A percentile compares a stretch with the other conserved stretches of the same genome.
These are phyloP conservation scores for Septoria petroselini DNA, from an alignment of 2,329 filamentous ascomycete genomes.

Conservation along the genomic window DNA sequence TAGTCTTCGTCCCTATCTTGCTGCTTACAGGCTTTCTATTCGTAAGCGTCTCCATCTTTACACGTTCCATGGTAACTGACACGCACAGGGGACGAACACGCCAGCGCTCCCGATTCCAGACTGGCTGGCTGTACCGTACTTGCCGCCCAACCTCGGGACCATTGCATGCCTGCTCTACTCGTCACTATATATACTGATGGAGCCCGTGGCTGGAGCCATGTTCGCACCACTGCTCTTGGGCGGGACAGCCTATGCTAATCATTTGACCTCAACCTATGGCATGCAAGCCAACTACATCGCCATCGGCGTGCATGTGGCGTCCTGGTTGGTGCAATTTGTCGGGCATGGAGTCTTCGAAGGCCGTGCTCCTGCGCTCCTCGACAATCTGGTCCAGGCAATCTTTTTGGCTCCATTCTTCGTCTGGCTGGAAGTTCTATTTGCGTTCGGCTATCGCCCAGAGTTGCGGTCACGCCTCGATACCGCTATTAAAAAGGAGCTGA, in stretches of 20 bases:
- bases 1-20: slow-evolving; percentile 74
- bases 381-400: slow-evolving; percentile 87
- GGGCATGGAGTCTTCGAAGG: slow-evolving; percentile 88
- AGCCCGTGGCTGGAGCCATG: slow-evolving; percentile 82
- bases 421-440: slow-evolving; percentile 92
- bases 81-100: slow-evolving; percentile 54
- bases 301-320: slow-evolving; percentile 64
- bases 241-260: slow-evolving; percentile 71
- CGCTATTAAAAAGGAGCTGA: slow-evolving; percentile 70
- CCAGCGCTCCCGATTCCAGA: slow-evolving; percentile 54
- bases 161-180: slow-evolving; percentile 63
- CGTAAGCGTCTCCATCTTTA: slow-evolving; percentile 50
- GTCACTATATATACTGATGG: slow-evolving; percentile 81
- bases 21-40: slow-evolving; percentile 68
- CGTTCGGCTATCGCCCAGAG: slow-evolving; percentile 83
- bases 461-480: slow-evolving; percentile 77
- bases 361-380: slow-evolving; percentile 80
- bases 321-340: slow-evolving; percentile 86
- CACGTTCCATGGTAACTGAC: not conserved
- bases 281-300: slow-evolving; percentile 62
- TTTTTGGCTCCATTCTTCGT: slow-evolving; percentile 95
- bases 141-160: slow-evolving; percentile 60
- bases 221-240: slow-evolving; percentile 73
- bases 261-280: slow-evolving; percentile 64
- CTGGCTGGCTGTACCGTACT: slow-evolving; percentile 53